Evolutionary conservation across 1,284 basidiomycete species (phyloP), one percentile per base, ranked within the genome.

Genomic region (Microbotryum silenes-acaulis): DNA sequence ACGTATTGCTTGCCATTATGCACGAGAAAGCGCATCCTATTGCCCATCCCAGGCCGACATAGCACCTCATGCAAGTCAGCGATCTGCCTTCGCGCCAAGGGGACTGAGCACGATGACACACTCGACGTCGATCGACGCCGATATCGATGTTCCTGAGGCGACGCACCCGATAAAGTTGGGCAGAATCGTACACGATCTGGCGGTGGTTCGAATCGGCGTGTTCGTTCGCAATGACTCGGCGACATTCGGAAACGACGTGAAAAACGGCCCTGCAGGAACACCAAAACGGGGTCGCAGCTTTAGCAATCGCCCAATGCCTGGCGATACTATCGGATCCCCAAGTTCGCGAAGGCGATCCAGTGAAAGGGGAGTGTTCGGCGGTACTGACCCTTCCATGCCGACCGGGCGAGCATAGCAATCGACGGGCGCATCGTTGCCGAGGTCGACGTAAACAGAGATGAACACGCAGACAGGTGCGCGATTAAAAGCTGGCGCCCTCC

Each of bases 1-100:
- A 87, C 70, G 74, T 93, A 96, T 69, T 89, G 84, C 77, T 88
- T 91, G 51, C 94, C 94, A 71, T 97, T 97, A 77, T 97, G 91
- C 1, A 98, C 90, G 74, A 89, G 62, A 55, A 72, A 71, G 42
- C 63, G 31, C 56, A 69, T 54, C 10, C 72, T 71, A 61, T 20
- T 31, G 9, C 16, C 18, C 10, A 21, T 2, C 23, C 23, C 21
- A 46, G 58, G 12, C 23, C 33, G 31, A 23, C 21, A 42, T 9
- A 51, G 48, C 49, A 9, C 48, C 5, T 46, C 23, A 12, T 12
- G 37, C 37, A 42, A 42, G 37, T 42, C 12, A 42, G 37, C 31
- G 31, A 31, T 31, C 31, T 8, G 31, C 31, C 31, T 31, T 31
- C 31, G 31, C 37, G 37, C 37, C 37, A 3, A 16, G 37, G 37